Percentiles rank a stretch among this genome's conserved stretches.
Conservation (phyloP, 495 filamentous ascomycete species). For the Symbiotaphrina buchneri region DNA sequence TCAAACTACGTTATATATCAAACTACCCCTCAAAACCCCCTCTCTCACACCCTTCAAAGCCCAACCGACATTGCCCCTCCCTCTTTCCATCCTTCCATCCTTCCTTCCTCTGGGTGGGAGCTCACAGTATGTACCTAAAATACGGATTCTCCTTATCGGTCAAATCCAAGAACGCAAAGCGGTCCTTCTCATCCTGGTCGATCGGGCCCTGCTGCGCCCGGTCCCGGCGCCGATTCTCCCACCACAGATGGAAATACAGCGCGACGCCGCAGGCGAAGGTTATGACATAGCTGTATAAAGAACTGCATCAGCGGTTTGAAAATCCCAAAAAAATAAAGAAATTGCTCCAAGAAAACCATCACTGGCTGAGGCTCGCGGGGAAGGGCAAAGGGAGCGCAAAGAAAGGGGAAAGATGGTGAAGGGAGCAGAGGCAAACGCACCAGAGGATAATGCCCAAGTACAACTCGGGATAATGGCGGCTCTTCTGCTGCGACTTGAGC, state of each 20-base stretch:
- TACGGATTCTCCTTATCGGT: conserved; percentile 58
- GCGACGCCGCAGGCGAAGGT: conserved; percentile 28
- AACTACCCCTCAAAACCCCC: too few relatives aligned
- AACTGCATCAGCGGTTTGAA: background rate
- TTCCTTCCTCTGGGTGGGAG: conserved; percentile 13
- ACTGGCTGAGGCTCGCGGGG: too few relatives aligned
- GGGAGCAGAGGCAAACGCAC: conserved; percentile 15
- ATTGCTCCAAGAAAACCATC: too few relatives aligned
- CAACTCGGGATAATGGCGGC: conserved; percentile 42
- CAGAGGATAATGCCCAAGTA: conserved; percentile 53
- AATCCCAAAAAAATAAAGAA: background rate
- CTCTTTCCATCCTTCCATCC: too few relatives aligned
- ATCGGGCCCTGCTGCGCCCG: conserved; percentile 19
- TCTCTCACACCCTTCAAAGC: too few relatives aligned
- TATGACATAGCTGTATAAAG: conserved; percentile 34
- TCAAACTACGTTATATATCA: too few relatives aligned
- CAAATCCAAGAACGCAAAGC: conserved; percentile 45
- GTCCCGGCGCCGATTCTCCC: conserved; percentile 30
- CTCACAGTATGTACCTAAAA: conserved; percentile 47
- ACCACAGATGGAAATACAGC: conserved; percentile 30
- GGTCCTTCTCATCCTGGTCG: conserved; percentile 37
- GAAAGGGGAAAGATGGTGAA: too few relatives aligned
- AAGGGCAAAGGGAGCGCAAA: too few relatives aligned
- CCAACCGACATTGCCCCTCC: too few relatives aligned
- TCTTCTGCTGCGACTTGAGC: conserved; percentile 33